Percentiles rank a stretch among this genome's conserved stretches.
These are phyloP conservation scores for Rhynchospora pubera DNA, from an alignment of 176 grass and related monocot species.

Conservation along the genomic window DNA sequence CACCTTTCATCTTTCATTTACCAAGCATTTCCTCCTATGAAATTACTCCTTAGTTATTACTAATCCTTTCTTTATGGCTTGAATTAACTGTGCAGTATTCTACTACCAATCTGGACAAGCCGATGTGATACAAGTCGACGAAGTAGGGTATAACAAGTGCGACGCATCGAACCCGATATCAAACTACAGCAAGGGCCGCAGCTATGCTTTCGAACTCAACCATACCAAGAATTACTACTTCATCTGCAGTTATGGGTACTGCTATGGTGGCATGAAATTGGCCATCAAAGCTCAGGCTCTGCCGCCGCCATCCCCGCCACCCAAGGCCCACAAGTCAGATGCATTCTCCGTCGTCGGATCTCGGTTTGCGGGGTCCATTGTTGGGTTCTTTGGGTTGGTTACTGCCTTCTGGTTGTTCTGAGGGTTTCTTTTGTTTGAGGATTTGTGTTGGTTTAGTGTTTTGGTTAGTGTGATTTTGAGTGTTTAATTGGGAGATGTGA, in stretches of 20 bases:
- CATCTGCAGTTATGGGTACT: slow-evolving; percentile 98
- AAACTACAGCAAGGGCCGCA: slow-evolving; percentile 99
- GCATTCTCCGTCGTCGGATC: slow-evolving; percentile 32
- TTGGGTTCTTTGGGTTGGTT: not conserved
- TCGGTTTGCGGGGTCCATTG: not conserved
- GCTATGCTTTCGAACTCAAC: slow-evolving; percentile 87
- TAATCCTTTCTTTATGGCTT: not conserved
- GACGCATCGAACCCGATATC: slow-evolving; percentile 60
- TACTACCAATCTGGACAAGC: slow-evolving; percentile 93
- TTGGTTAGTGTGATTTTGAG: slow-evolving; percentile 22
- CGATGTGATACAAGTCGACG: slow-evolving; percentile 89
- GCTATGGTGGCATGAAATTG: slow-evolving; percentile 81
- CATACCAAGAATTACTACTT: slow-evolving; percentile 94
- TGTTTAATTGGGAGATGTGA: not conserved
- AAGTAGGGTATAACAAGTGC: slow-evolving; percentile 79
- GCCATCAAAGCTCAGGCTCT: slow-evolving; percentile 52
- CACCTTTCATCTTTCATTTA: not conserved
- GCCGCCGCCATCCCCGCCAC: slow-evolving; percentile 37
- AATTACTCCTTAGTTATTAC: not conserved
- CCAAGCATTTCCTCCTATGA: not conserved
- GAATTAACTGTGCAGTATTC: slow-evolving; percentile 51
- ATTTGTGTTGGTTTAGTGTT: slow-evolving; percentile 9
- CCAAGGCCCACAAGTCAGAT: not conserved
- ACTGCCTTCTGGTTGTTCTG: slow-evolving; percentile 19
- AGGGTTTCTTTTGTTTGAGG: not conserved